phyloP scores from a whole-genome alignment of 768 basidiomycete genomes.

The Porphyrellus cyaneotinctus region DNA sequence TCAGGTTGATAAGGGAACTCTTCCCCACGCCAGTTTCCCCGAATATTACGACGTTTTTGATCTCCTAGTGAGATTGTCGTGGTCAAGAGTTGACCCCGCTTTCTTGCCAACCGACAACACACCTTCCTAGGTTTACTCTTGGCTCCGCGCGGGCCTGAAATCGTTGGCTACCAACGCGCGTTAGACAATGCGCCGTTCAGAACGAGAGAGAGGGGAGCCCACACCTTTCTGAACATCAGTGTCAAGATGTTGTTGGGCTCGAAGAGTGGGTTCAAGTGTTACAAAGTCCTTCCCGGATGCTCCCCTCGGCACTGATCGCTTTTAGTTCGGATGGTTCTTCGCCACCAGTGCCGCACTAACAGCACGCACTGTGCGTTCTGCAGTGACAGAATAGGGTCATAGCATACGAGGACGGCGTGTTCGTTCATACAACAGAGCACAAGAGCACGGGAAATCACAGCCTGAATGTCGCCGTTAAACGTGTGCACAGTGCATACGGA shows the following conservation, averaged over 20 bases:
- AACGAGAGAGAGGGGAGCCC: neutral
- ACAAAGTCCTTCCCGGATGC: neutral
- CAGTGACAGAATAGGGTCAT: neutral
- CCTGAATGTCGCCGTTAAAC: neutral
- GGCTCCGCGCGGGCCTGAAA: neutral
- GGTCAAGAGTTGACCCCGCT: neutral
- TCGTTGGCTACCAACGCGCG: constrained; percentile 3
- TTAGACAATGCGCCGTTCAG: neutral
- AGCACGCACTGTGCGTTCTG: neutral
- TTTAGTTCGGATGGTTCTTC: constrained; percentile 3
- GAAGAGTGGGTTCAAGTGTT: neutral
- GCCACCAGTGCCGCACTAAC: constrained; percentile 10
- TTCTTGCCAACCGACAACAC: neutral
- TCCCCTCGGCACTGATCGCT: constrained; percentile 5
- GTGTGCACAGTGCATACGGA: neutral
- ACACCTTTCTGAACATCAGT: constrained; percentile 5
- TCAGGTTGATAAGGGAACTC: constrained; percentile 23
- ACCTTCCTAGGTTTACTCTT: constrained; percentile 6
- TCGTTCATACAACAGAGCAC: neutral
- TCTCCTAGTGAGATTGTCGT: neutral
- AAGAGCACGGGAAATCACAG: neutral
- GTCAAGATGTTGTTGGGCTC: neutral
- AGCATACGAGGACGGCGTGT: neutral
- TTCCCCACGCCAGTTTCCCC: constrained; percentile 25
- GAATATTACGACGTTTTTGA: constrained; percentile 19